Evolutionary conservation across 495 filamentous ascomycete genomes (phyloP).

Genomic region (Neurospora sublineolata): DNA sequence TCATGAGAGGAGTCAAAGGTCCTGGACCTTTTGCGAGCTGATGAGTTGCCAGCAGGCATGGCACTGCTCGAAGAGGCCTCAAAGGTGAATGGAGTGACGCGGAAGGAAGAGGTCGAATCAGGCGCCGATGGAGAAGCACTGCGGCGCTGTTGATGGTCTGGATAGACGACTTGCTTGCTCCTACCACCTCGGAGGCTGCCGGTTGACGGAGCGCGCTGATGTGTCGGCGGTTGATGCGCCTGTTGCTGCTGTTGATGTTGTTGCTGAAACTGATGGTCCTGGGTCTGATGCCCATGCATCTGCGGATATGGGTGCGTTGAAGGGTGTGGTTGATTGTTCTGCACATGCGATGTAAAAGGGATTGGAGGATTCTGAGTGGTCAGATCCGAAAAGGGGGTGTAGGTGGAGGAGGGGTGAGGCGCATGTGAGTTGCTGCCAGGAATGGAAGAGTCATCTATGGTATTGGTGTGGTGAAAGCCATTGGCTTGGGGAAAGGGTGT

Average conservation of each 20-base stretch:
- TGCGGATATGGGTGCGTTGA: neutral
- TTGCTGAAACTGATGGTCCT: neutral
- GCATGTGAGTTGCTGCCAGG: neutral
- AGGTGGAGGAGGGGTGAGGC: neutral
- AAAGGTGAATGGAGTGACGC: constrained; percentile 14
- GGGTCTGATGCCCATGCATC: neutral
- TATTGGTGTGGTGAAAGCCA: neutral
- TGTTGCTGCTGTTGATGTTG: constrained; percentile 1
- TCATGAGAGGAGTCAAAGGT: constrained; percentile 22
- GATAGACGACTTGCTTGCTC: neutral
- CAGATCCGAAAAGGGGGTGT: neutral
- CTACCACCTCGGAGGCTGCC: constrained; percentile 12
- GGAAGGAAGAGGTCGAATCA: neutral
- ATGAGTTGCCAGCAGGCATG: constrained; percentile 9
- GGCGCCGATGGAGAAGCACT: constrained; percentile 13
- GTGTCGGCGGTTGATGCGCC: neutral
- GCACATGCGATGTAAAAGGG: neutral
- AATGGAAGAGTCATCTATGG: neutral
- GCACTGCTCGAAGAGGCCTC: constrained; percentile 21
- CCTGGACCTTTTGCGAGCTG: constrained; percentile 23
- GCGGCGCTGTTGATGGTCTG: neutral
- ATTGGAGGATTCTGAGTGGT: neutral
- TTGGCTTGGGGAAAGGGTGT: neutral
- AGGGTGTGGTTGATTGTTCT: neutral
- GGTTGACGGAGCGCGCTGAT: constrained; percentile 5